Evolutionary conservation across 2,329 filamentous ascomycete species (phyloP).

Genomic region (Verticillium dahliae): DNA sequence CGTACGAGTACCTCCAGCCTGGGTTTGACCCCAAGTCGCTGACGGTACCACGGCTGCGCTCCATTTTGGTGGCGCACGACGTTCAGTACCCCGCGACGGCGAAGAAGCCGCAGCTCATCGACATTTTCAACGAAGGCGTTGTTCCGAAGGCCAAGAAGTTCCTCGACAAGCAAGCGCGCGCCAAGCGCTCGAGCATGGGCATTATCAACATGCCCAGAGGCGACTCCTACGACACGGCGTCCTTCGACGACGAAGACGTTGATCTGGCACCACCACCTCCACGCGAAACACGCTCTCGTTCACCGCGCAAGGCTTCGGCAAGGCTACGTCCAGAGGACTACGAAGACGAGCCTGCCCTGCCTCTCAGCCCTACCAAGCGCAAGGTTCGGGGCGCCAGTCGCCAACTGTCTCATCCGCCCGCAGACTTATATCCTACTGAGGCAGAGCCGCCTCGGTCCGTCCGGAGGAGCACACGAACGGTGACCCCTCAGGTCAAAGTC

Average conservation of each 20-base stretch:
- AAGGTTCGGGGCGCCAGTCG: conserved; percentile 47
- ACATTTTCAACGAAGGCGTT: conserved; percentile 74
- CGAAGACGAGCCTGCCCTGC: conserved; percentile 16
- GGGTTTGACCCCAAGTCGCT: conserved; percentile 79
- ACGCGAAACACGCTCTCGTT: conserved; percentile 44
- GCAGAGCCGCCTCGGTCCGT: conserved; percentile 27
- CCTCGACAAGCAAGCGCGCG: conserved; percentile 65
- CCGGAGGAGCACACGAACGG: conserved; percentile 45
- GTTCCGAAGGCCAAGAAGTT: conserved; percentile 73
- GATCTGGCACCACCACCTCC: conserved; percentile 43
- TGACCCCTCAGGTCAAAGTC: conserved; percentile 44
- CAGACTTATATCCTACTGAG: conserved; percentile 37
- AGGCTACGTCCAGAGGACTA: conserved; percentile 47
- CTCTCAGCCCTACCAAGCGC: conserved; percentile 45
- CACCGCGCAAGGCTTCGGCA: conserved; percentile 47
- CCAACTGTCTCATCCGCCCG: conserved; percentile 44
- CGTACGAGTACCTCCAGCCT: conserved; percentile 73
- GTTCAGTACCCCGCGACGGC: conserved; percentile 80
- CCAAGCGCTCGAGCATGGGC: conserved; percentile 80
- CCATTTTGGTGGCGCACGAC: conserved; percentile 84
- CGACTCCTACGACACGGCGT: conserved; percentile 48
- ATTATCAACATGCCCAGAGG: conserved; percentile 57
- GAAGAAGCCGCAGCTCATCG: conserved; percentile 84
- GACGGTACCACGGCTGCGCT: conserved; percentile 82
- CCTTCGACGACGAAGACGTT: conserved; percentile 57